Evolutionary conservation across 352 stramenopile species (phyloP), one percentile per base, ranked within the genome.

Genomic region (Globisporangium splendens): DNA sequence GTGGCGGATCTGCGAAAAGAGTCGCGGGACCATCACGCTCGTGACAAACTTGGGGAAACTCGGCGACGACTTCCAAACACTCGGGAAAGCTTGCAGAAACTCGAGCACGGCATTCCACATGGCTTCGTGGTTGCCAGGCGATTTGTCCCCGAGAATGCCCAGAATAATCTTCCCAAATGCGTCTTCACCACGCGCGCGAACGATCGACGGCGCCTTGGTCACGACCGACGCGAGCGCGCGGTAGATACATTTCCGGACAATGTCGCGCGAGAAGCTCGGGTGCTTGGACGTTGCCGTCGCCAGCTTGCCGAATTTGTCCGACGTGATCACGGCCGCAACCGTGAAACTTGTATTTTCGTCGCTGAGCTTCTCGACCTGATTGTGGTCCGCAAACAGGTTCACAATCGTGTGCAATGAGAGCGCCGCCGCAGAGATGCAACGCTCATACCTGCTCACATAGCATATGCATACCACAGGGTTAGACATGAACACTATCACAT

Each of bases 61-160:
- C 8, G 58, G 35, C 8, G 68, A 64, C 7, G 63, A 63, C 2
- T 66, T 44, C 77, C 79, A 89, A 4, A 90, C 63, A 3, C 50
- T 59, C 1, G 79, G 66, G 22, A 79, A 85, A 0, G 57, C 65
- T 44, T 91, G 72, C 35, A 93, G 52, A 44, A 89, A 92, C 8
- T 70, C 81, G n/a, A 95, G 67, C 38, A 90, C 74, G 12, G 79
- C 73, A 46, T 86, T 85, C 81, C 81, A 93, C 66, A 92, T 82
- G 1, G 71, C 72, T 15, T 87, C 70, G 41, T 89, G 71, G 59
- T 95, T 95, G 0, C 56, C 63, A 11, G 82, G 63, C 47, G 69
- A 73, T 54, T 92, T 93, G 62, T 95, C 85, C 15, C 74, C 71
- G n/a, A 93, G 33, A 1, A 69, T 72, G 8, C 83, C 76, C 8